phyloP scores from a whole-genome alignment of 129 eudicot genomes.

The Helianthus tuberosus region DNA sequence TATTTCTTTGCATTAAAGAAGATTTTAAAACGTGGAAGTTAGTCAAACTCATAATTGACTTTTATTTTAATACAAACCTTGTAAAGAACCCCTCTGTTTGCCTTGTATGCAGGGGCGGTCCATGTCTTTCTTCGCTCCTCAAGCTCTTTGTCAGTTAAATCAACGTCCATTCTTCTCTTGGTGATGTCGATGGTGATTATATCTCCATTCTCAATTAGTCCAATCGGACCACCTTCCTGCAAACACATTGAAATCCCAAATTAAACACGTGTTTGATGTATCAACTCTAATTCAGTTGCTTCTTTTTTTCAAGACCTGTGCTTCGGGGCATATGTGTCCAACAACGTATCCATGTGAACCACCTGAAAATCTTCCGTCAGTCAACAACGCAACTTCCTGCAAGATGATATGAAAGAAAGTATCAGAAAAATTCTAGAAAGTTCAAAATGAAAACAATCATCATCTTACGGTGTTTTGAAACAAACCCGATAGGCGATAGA shows the following conservation, averaged over 20 bases:
- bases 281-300: neutral
- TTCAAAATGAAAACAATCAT: too few species aligned
- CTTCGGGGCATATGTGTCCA: conserved; percentile 97
- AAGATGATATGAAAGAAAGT: neutral
- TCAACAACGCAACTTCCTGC: conserved; percentile 86
- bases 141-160: conserved; percentile 64
- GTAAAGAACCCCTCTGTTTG: conserved; percentile 83
- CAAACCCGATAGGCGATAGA: too few species aligned
- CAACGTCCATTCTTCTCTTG: conserved; percentile 83
- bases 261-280: neutral
- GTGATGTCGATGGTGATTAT: conserved; percentile 71
- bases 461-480: too few species aligned
- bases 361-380: conserved; percentile 95
- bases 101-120: conserved; percentile 77
- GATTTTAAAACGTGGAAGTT: too few species aligned
- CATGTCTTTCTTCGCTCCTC: conserved; percentile 77
- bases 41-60: neutral
- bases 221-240: conserved; percentile 99
- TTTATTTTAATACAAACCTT: conserved; percentile 45
- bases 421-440: too few species aligned
- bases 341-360: conserved; percentile 98
- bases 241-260: neutral
- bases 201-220: conserved; percentile 81
- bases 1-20: neutral
- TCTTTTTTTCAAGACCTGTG: conserved; percentile 58